Conservation (phyloP, 2,329 filamentous ascomycete genomes). For the Fusarium oxysporum region DNA sequence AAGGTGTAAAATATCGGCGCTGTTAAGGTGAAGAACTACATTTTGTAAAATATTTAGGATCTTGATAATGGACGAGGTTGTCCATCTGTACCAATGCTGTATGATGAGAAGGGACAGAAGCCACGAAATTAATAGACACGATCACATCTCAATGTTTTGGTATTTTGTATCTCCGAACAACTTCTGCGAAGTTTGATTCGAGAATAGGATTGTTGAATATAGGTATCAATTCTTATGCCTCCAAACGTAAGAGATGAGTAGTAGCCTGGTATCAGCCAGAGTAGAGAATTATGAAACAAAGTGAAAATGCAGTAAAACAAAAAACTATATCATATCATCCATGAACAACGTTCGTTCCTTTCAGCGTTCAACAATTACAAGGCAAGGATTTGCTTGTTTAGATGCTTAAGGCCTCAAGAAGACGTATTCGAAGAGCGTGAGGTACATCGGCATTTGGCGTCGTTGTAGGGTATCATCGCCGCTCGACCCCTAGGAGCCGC, state of each 20-base stretch:
- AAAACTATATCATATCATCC: slow-evolving; percentile 24
- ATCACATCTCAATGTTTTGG: slow-evolving; percentile 42
- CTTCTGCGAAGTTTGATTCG: not conserved
- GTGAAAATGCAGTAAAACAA: slow-evolving; percentile 33
- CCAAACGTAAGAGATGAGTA: slow-evolving; percentile 36
- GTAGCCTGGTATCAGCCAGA: slow-evolving; percentile 40
- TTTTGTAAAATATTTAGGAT: slow-evolving; percentile 41
- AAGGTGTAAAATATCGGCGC: slow-evolving; percentile 3
- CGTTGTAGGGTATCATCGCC: not conserved
- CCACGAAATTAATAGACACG: slow-evolving; percentile 42
- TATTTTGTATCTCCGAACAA: not conserved
- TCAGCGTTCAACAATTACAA: not conserved
- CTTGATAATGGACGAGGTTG: slow-evolving; percentile 24
- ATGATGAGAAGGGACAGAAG: slow-evolving; percentile 39
- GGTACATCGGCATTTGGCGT: not conserved
- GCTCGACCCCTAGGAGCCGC: slow-evolving; percentile 32
- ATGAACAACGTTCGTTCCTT: not conserved
- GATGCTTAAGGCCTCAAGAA: not conserved
- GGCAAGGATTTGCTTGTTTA: too few species aligned
- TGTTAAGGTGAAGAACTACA: slow-evolving; percentile 22
- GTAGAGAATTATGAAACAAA: slow-evolving; percentile 32
- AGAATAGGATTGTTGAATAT: not conserved
- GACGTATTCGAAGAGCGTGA: not conserved
- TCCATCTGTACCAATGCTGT: slow-evolving; percentile 45
- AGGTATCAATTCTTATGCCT: slow-evolving; percentile 30